Evolutionary conservation across 768 basidiomycete genomes (phyloP).

Genomic region (Cantharellus cinnabarinus): DNA sequence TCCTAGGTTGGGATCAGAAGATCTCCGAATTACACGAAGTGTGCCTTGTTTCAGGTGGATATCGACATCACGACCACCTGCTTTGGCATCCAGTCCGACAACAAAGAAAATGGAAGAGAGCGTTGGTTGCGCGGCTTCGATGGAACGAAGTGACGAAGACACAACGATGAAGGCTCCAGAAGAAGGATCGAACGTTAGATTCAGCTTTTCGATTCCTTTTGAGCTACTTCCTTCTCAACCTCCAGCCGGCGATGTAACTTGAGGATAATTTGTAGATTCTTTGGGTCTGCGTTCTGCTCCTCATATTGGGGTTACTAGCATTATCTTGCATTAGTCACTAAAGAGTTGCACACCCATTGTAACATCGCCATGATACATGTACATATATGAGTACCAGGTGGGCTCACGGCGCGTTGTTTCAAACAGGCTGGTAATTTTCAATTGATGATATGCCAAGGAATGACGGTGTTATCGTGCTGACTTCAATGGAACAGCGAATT

Average conservation of each 20-base stretch:
- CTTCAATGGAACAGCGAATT: too few relatives aligned
- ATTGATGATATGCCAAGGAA: too few relatives aligned
- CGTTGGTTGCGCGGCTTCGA: not conserved
- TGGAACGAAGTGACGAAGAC: not conserved
- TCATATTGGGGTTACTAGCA: too few relatives aligned
- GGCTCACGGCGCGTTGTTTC: too few relatives aligned
- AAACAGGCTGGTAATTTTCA: too few relatives aligned
- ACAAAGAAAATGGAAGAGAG: not conserved
- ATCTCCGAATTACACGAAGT: not conserved
- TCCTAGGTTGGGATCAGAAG: not conserved
- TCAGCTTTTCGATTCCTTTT: not conserved
- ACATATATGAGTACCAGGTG: too few relatives aligned
- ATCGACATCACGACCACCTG: not conserved
- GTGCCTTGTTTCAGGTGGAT: slow-evolving; percentile 2
- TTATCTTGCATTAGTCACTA: too few relatives aligned
- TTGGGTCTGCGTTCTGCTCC: too few relatives aligned
- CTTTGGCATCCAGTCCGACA: not conserved
- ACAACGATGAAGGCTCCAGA: not conserved
- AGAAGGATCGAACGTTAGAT: not conserved
- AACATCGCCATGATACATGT: too few relatives aligned
- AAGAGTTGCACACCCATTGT: too few relatives aligned
- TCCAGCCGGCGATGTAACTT: not conserved
- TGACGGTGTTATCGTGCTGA: too few relatives aligned
- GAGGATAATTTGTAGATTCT: too few relatives aligned
- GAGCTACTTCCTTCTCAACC: not conserved